These are phyloP conservation scores for Elymus sibiricus DNA, from an alignment of 176 grass and related monocot genomes.

Conservation along the genomic window DNA sequence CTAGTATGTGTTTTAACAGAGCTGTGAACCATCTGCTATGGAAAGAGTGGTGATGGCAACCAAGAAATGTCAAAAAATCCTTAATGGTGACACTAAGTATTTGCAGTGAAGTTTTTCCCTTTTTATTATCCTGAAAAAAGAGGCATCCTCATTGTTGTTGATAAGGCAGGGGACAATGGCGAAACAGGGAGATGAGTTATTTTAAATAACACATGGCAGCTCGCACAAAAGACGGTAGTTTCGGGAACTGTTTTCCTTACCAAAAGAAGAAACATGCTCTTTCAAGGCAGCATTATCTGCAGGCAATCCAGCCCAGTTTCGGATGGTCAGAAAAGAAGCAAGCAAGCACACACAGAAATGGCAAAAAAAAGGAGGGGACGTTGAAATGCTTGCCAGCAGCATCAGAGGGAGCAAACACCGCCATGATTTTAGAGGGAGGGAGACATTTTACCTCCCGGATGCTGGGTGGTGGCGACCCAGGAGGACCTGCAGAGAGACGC, in stretches of 20 bases:
- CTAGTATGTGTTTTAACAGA: background rate
- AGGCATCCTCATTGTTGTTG: background rate
- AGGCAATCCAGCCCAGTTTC: constrained; percentile 18
- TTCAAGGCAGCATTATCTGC: constrained; percentile 8
- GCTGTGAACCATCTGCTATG: background rate
- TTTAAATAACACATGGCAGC: background rate
- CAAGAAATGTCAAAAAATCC: background rate
- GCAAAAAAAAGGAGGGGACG: background rate
- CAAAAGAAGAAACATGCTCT: constrained; percentile 42
- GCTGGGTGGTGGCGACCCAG: constrained; percentile 51
- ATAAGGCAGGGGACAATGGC: background rate
- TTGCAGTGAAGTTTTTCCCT: background rate
- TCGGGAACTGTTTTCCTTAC: constrained; percentile 28
- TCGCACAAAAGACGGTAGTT: constrained; percentile 17
- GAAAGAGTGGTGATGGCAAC: background rate
- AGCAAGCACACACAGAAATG: constrained; percentile 34
- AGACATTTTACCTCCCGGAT: constrained; percentile 55
- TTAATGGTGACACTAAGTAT: background rate
- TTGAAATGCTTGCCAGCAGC: background rate
- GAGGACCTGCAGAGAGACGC: constrained; percentile 67
- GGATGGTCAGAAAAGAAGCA: background rate
- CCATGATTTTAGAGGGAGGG: background rate
- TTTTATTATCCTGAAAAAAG: background rate
- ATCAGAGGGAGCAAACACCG: background rate
- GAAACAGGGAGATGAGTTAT: background rate